These are phyloP conservation scores for Smittium mucronatum DNA, from an alignment of 371 early-diverging fungal genomes.

Conservation along the genomic window DNA sequence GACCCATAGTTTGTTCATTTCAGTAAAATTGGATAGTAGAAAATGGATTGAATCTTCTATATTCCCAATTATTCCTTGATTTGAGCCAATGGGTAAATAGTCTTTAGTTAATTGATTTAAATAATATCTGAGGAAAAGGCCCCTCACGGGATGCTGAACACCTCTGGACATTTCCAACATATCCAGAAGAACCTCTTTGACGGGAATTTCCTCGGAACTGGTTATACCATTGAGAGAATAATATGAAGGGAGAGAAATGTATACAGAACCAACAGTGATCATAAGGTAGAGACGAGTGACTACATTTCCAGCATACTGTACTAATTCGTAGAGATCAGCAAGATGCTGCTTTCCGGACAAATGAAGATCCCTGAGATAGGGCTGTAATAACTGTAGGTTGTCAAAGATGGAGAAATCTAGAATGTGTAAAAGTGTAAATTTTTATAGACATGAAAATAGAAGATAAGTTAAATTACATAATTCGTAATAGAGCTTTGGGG, in stretches of 20 bases:
- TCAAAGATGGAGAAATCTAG: slow-evolving; percentile 86
- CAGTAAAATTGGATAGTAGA: slow-evolving; percentile 87
- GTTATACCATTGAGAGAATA: not conserved
- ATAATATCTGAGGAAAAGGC: slow-evolving; percentile 88
- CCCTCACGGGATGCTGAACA: slow-evolving; percentile 93
- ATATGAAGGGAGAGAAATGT: slow-evolving; percentile 52
- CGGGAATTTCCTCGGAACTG: slow-evolving; percentile 50
- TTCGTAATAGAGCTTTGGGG: slow-evolving; percentile 94
- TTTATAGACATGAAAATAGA: not conserved
- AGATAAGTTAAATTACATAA: slow-evolving; percentile 41
- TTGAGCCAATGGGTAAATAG: slow-evolving; percentile 42
- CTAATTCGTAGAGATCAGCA: slow-evolving; percentile 89
- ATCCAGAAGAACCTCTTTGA: slow-evolving; percentile 88
- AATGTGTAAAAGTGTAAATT: not conserved
- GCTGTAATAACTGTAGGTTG: slow-evolving; percentile 74
- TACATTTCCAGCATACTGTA: slow-evolving; percentile 92
- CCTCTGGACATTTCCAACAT: slow-evolving; percentile 96
- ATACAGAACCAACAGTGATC: slow-evolving; percentile 91
- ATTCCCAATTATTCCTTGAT: slow-evolving; percentile 10
- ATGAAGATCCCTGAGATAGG: slow-evolving; percentile 77
- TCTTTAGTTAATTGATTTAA: slow-evolving; percentile 84
- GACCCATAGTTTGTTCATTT: slow-evolving; percentile 99
- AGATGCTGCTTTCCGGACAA: slow-evolving; percentile 70
- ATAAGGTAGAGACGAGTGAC: slow-evolving; percentile 94
- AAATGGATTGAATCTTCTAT: slow-evolving; percentile 76